phyloP scores from a whole-genome alignment of 1,284 basidiomycete genomes.

The Ceratorhiza oryzae-sativae region DNA sequence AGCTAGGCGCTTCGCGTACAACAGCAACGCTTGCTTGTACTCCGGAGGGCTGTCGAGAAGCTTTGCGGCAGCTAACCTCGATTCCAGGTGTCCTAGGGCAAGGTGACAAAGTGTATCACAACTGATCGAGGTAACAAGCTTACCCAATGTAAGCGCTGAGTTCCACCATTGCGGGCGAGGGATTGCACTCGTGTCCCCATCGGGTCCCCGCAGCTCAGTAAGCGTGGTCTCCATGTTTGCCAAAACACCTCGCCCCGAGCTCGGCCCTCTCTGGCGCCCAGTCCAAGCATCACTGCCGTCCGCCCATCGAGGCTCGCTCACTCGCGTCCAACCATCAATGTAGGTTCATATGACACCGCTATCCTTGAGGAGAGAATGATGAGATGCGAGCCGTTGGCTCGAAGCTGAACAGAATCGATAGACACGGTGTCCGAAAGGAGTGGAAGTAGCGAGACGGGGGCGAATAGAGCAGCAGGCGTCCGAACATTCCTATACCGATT shows the following conservation, averaged over 20 bases:
- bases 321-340: conserved; percentile 72
- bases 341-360: conserved; percentile 77
- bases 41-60: conserved; percentile 81
- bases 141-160: conserved; percentile 70
- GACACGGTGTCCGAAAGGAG: conserved; percentile 64
- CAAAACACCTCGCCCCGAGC: conserved; percentile 44
- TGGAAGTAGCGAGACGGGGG: conserved; percentile 67
- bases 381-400: conserved; percentile 79
- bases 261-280: conserved; percentile 59
- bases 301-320: conserved; percentile 82
- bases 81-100: conserved; percentile 74
- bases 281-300: conserved; percentile 83
- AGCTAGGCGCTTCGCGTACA: conserved; percentile 82
- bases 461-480: conserved; percentile 66
- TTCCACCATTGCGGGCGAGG: conserved; percentile 74
- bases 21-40: conserved; percentile 74
- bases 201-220: conserved; percentile 44
- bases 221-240: conserved; percentile 47
- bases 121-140: not conserved
- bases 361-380: conserved; percentile 76
- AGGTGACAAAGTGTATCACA: not conserved
- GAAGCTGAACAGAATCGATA: conserved; percentile 66
- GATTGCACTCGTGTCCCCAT: conserved; percentile 32
- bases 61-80: conserved; percentile 72
- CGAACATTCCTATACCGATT: conserved; percentile 69